These are phyloP conservation scores for Elsinoe arachidis DNA, from an alignment of 2,329 filamentous ascomycete genomes.

Conservation along the genomic window DNA sequence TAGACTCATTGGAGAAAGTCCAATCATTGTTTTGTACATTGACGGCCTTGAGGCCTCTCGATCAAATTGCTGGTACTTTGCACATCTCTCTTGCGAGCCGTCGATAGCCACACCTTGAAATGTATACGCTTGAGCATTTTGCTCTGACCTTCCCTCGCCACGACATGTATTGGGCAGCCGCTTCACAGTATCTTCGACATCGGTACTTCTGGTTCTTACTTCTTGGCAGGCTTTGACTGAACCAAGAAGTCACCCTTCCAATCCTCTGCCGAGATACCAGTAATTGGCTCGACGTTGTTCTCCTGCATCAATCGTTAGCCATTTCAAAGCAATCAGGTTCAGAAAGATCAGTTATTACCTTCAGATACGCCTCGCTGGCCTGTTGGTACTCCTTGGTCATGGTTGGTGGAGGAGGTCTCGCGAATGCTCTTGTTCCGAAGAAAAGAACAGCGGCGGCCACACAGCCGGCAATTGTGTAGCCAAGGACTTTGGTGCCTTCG, in stretches of 20 bases:
- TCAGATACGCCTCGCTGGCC: conserved; percentile 86
- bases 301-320: conserved; percentile 42
- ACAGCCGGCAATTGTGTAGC: conserved; percentile 63
- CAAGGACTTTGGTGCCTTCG: conserved; percentile 70
- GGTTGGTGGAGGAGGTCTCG: conserved; percentile 64
- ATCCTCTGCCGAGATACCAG: conserved; percentile 68
- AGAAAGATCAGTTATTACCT: conserved; percentile 47
- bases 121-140: background rate
- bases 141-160: background rate
- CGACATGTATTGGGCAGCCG: background rate
- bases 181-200: conserved; percentile 15
- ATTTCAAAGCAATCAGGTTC: background rate
- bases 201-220: too few species aligned
- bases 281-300: conserved; percentile 80
- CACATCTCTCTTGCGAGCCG: background rate
- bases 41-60: conserved; percentile 1
- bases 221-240: conserved; percentile 44
- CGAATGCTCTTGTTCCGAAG: conserved; percentile 60
- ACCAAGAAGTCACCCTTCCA: conserved; percentile 65
- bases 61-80: conserved; percentile 5
- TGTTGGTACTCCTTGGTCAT: conserved; percentile 98
- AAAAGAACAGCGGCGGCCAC: conserved; percentile 63
- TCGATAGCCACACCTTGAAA: background rate
- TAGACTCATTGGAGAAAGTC: background rate
- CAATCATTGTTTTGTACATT: conserved; percentile 12